A percentile compares a stretch with the other conserved stretches of the same genome.
phyloP scores from a whole-genome alignment of 768 basidiomycete species.

The Podaxis mareebaensis region DNA sequence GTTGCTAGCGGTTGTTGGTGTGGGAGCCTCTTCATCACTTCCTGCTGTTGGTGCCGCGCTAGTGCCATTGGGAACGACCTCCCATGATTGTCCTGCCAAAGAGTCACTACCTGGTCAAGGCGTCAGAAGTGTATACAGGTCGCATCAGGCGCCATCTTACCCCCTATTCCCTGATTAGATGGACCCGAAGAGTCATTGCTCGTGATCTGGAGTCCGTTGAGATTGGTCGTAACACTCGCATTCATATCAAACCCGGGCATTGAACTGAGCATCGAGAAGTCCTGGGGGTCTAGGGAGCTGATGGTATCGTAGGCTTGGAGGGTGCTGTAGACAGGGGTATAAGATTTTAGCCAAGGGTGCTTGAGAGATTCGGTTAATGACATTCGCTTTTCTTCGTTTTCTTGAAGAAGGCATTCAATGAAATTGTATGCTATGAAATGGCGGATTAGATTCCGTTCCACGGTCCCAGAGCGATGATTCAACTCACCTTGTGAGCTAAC shows the following conservation, averaged over 20 bases:
- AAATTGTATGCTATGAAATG: constrained; percentile 59
- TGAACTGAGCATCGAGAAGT: constrained; percentile 16
- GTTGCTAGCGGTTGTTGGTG: constrained; percentile 20
- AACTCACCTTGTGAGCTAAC: constrained; percentile 51
- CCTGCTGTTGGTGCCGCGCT: neutral
- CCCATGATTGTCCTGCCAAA: constrained; percentile 53
- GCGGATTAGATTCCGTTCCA: neutral
- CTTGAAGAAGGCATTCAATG: constrained; percentile 61
- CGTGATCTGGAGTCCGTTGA: constrained; percentile 30
- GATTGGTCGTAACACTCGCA: constrained; percentile 29
- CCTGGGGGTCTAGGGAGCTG: constrained; percentile 14
- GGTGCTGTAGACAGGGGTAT: constrained; percentile 26
- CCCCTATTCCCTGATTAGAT: constrained; percentile 32
- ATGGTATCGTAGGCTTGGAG: constrained; percentile 12
- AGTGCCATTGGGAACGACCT: constrained; percentile 48
- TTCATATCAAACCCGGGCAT: constrained; percentile 15
- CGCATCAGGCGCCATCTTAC: neutral
- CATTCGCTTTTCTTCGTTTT: constrained; percentile 68
- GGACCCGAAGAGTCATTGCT: constrained; percentile 22
- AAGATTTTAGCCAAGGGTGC: constrained; percentile 73
- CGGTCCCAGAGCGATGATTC: neutral
- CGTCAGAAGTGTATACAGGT: neutral
- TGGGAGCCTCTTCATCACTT: constrained; percentile 19
- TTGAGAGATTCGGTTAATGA: constrained; percentile 63
- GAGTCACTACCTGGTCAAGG: constrained; percentile 27